Conservation (phyloP, 78 protist species). For the Dictyostelium purpureum region DNA sequence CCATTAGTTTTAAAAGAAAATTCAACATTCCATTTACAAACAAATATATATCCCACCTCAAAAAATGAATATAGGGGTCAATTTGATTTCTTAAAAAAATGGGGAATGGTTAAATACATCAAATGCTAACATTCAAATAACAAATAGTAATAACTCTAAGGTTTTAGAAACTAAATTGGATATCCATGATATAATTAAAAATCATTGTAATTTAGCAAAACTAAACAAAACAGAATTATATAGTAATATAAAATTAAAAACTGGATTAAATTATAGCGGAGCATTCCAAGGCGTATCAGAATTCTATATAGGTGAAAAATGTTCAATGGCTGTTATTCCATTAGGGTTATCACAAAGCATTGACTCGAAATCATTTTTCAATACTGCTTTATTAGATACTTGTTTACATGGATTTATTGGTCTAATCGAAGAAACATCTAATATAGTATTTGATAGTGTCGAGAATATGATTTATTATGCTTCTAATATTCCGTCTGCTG, state of each 20-base stretch:
- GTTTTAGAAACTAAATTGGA: not conserved
- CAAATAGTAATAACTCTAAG: not conserved
- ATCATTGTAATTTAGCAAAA: conserved; percentile 15
- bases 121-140: not conserved
- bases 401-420: conserved; percentile 26
- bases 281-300: not conserved
- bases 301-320: not conserved
- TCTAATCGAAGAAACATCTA: not conserved
- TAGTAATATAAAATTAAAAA: not conserved
- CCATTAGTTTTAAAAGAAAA: conserved; percentile 17
- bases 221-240: not conserved
- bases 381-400: not conserved
- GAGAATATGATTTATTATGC: not conserved
- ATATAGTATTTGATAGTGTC: conserved; percentile 35
- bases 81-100: not conserved
- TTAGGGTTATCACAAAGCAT: not conserved
- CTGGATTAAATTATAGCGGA: not conserved
- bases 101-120: not conserved
- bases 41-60: not conserved
- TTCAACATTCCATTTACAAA: not conserved
- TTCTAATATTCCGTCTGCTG: not conserved
- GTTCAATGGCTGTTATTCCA: not conserved
- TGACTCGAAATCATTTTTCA: not conserved
- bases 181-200: not conserved
- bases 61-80: not conserved